A percentile compares a stretch with the other conserved stretches of the same genome.
phyloP scores from a whole-genome alignment of 2,329 filamentous ascomycete species.

The Cladosporium halotolerans region DNA sequence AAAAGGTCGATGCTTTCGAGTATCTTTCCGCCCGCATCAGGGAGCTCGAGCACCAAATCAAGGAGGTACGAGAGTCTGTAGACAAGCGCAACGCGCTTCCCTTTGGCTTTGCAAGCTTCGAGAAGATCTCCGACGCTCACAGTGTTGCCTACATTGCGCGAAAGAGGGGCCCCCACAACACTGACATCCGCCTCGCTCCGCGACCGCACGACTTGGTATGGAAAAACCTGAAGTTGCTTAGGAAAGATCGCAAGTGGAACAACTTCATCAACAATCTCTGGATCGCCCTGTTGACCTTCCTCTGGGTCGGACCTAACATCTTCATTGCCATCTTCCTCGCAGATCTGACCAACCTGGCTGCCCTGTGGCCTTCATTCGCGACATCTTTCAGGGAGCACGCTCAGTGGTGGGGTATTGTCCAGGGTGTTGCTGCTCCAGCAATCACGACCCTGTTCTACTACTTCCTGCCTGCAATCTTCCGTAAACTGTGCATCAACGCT shows the following conservation, averaged over 20 bases:
- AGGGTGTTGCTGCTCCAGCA: conserved; percentile 85
- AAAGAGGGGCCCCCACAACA: conserved; percentile 72
- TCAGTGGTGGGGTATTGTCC: conserved; percentile 74
- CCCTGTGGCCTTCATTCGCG: conserved; percentile 72
- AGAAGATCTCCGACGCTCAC: conserved; percentile 81
- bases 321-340: conserved; percentile 91
- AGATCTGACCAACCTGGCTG: conserved; percentile 72
- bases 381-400: conserved; percentile 56
- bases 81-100: conserved; percentile 84
- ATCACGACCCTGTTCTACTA: conserved; percentile 84
- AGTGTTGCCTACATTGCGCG: conserved; percentile 75
- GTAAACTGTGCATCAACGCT: conserved; percentile 71
- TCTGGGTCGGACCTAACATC: conserved; percentile 90
- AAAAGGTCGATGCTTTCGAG: conserved; percentile 89
- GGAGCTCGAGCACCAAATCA: conserved; percentile 75
- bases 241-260: conserved; percentile 62
- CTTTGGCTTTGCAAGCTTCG: conserved; percentile 92
- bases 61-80: conserved; percentile 70
- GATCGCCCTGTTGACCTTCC: conserved; percentile 69
- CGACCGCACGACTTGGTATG: conserved; percentile 90
- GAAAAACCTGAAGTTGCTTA: conserved; percentile 77
- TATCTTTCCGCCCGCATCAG: conserved; percentile 83
- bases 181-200: conserved; percentile 72
- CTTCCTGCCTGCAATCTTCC: conserved; percentile 83
- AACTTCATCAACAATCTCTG: conserved; percentile 76